phyloP scores from a whole-genome alignment of 2,329 filamentous ascomycete genomes.

The Fusarium armeniacum region DNA sequence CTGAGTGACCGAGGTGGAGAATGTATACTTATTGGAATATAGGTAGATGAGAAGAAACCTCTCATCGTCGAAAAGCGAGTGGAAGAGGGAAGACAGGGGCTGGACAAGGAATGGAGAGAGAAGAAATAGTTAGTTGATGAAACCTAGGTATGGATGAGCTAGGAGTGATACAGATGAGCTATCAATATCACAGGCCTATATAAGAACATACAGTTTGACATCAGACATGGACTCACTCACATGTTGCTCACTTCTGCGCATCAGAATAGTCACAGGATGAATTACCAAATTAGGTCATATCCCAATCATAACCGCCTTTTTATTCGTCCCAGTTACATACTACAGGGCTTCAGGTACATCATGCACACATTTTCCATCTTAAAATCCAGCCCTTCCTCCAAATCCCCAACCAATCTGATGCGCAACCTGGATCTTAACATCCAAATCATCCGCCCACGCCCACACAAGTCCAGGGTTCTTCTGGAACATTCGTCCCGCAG shows the following conservation, averaged over 20 bases:
- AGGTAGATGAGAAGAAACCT: constrained; percentile 27
- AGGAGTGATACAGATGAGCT: fast-evolving
- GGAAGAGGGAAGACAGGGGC: constrained; percentile 19
- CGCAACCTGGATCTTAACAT: constrained; percentile 61
- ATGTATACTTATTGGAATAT: neutral
- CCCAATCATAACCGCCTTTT: neutral
- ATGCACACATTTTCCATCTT: neutral
- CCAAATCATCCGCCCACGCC: constrained; percentile 68
- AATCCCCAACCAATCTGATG: constrained; percentile 71
- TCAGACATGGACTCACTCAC: neutral
- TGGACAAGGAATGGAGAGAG: neutral
- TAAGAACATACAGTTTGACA: neutral
- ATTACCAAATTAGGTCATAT: neutral
- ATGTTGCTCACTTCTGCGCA: neutral
- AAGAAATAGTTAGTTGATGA: constrained; percentile 1
- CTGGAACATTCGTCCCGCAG: constrained; percentile 68
- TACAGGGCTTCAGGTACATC: neutral
- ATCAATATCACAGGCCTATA: neutral
- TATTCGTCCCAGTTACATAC: neutral
- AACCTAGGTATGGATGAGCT: too few species aligned
- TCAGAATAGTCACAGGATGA: neutral
- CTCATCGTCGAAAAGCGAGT: constrained; percentile 6
- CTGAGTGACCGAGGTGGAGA: fast-evolving
- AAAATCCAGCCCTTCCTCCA: constrained; percentile 53
- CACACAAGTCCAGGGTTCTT: constrained; percentile 71